Conservation (phyloP, 768 basidiomycete species). For the Lactarius psammicola region DNA sequence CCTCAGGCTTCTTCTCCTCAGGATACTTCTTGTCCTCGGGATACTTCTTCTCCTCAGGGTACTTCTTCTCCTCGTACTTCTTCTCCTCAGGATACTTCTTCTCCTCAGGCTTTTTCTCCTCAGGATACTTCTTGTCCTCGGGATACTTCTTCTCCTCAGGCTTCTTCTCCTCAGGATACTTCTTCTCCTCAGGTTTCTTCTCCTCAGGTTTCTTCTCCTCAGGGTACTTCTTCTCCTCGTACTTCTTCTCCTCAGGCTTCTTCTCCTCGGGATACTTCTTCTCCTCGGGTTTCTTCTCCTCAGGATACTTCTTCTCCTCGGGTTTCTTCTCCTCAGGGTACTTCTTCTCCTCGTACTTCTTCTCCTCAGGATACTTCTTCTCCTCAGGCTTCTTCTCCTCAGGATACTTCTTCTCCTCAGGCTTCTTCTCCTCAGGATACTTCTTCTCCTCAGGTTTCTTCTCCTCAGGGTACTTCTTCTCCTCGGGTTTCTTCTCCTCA, state of each 20-base stretch:
- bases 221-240: conserved; percentile 1
- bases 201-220: conserved; percentile 5
- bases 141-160: conserved; percentile 5
- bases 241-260: conserved; percentile 2
- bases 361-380: not conserved
- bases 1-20: too few relatives aligned
- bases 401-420: not conserved
- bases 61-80: too few relatives aligned
- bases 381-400: not conserved
- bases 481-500: too few relatives aligned
- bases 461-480: not conserved
- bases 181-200: conserved; percentile 3
- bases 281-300: not conserved
- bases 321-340: not conserved
- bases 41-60: too few relatives aligned
- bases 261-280: not conserved
- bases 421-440: not conserved
- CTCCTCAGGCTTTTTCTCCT: too few relatives aligned
- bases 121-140: not conserved
- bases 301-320: not conserved
- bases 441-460: too few relatives aligned
- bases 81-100: not conserved
- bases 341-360: conserved; percentile 3
- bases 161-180: conserved; percentile 1
- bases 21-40: too few relatives aligned